Evolutionary conservation across 371 early-diverging fungal genomes (phyloP).

Genomic region (Mucor irregularis): DNA sequence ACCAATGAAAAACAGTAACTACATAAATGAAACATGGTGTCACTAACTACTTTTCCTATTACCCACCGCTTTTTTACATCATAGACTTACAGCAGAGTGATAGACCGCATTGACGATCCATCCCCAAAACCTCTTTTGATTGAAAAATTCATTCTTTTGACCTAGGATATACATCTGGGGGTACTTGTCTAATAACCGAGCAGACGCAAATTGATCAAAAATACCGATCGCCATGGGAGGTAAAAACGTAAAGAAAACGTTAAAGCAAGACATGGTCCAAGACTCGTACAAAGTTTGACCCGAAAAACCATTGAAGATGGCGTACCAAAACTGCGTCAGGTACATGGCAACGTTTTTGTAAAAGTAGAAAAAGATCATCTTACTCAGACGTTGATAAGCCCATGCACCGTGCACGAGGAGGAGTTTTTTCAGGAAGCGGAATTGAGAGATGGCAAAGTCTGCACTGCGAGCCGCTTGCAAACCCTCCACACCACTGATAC

Average conservation of each 20-base stretch:
- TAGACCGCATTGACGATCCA: constrained; percentile 92
- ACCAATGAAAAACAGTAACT: constrained; percentile 64
- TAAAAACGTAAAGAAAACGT: constrained; percentile 86
- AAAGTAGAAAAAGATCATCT: constrained; percentile 88
- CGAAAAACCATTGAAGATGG: constrained; percentile 87
- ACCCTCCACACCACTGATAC: constrained; percentile 97
- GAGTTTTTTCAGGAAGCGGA: constrained; percentile 85
- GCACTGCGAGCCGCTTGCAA: constrained; percentile 95
- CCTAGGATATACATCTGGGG: constrained; percentile 96
- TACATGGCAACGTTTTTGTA: constrained; percentile 97
- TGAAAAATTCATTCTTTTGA: constrained; percentile 89
- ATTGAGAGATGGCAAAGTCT: constrained; percentile 96
- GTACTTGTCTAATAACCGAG: constrained; percentile 92
- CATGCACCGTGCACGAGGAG: constrained; percentile 93
- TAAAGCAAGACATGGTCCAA: constrained; percentile 91
- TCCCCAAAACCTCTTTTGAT: constrained; percentile 92
- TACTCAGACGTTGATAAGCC: constrained; percentile 89
- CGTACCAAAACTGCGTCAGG: constrained; percentile 97
- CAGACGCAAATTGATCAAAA: constrained; percentile 91
- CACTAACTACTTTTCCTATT: too few relatives aligned
- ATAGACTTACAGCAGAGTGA: constrained; percentile 66
- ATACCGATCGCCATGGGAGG: constrained; percentile 91
- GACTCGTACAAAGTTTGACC: constrained; percentile 93
- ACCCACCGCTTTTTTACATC: constrained; percentile 2
- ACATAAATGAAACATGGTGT: neutral